Conservation (phyloP, 2,329 filamentous ascomycete genomes). For the Tolypocladium album region DNA sequence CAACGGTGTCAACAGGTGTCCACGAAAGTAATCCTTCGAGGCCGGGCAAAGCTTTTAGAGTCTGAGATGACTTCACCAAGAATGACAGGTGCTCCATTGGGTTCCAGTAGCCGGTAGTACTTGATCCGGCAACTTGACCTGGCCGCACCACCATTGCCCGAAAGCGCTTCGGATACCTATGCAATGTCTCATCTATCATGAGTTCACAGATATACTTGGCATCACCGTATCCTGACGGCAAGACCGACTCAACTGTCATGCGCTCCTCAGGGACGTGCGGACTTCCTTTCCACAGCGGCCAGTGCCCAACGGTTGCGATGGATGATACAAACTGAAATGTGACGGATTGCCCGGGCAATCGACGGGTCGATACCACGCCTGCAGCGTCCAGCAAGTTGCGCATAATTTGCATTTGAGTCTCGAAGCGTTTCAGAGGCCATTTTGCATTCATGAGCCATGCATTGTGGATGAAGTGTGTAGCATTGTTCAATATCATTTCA, state of each 20-base stretch:
- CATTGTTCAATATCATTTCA: slow-evolving; percentile 17
- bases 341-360: slow-evolving; percentile 4
- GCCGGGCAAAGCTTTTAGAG: slow-evolving; percentile 27
- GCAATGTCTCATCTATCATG: slow-evolving; percentile 37
- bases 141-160: slow-evolving; percentile 31
- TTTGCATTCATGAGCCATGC: slow-evolving; percentile 36
- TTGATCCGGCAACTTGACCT: slow-evolving; percentile 42
- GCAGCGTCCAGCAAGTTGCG: slow-evolving; percentile 34
- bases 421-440: slow-evolving; percentile 24
- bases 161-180: slow-evolving; percentile 28
- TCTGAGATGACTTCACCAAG: slow-evolving; percentile 38
- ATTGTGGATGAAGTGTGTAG: slow-evolving; percentile 40
- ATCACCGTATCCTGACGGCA: slow-evolving; percentile 37
- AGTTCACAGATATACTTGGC: slow-evolving; percentile 39
- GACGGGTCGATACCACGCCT: slow-evolving; percentile 13
- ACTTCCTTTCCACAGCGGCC: slow-evolving; percentile 11
- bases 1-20: slow-evolving; percentile 29
- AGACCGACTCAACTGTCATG: slow-evolving; percentile 24
- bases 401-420: slow-evolving; percentile 32
- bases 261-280: slow-evolving; percentile 30
- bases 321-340: slow-evolving; percentile 31
- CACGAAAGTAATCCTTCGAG: slow-evolving; percentile 29
- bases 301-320: slow-evolving; percentile 23
- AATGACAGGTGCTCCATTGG: slow-evolving; percentile 37
- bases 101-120: slow-evolving; percentile 42